Base-by-base conservation (phyloP, 176 grass and related monocot species). In the Typha latifolia region DNA sequence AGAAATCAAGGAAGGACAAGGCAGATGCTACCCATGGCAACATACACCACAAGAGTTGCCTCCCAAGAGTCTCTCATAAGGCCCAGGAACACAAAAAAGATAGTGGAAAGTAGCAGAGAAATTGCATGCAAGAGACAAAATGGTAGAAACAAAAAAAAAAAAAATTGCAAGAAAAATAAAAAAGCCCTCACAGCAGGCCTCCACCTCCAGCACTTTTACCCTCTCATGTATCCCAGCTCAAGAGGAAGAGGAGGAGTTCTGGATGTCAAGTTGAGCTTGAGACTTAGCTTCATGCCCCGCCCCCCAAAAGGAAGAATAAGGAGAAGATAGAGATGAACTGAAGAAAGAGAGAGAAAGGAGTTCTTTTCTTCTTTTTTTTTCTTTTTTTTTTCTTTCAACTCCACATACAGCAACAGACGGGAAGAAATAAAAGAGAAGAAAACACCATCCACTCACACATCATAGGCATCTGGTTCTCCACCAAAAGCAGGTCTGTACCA, bases 381-480 rank as follows among this genome's bases (percentile, higher is more conserved):
- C 14, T 56, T n/a, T 26, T 26, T 26, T 1, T 26, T 26, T 59
- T 59, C n/a, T 59, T 21, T 21, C n/a, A 43, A 0, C 37, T 43
- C 37, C 7, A 59, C 71, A 27, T 64, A 23, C 51, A 72, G 68
- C 52, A 69, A 72, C 53, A 59, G 53, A 62, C 19, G 49, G 64
- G 37, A 49, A 51, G 24, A 69, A 21, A 64, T 7, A 68, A 59
- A 43, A 34, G 80, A 78, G 83, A 76, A 80, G 77, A 81, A 82
- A 80, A 83, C 85, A 79, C 75, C 88, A 87, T 61, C 84, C 85
- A 97, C 93, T 84, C 85, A 86, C 85, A 72, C 80, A 78, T 73
- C 83, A 70, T 80, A 87, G 85, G 88, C 85, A 97, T 97, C 88
- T 76, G 81, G 88, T 92, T 92, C 93, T 89, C 81, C 78, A 84